Conservation (phyloP, 75 land plant species). For the Picea glauca region DNA sequence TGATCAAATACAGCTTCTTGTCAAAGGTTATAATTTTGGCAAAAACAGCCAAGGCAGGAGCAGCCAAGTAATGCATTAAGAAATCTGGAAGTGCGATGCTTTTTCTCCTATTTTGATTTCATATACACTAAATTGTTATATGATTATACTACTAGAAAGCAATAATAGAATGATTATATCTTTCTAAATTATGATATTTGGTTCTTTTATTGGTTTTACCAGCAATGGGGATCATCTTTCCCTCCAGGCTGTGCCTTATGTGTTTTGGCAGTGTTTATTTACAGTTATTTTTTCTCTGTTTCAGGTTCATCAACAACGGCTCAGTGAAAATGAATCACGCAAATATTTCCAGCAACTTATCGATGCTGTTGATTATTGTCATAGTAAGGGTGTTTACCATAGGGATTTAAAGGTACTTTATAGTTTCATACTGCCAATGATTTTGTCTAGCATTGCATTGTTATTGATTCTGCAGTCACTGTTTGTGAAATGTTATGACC, state of each 20-base stretch:
- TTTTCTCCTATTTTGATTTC: too few relatives aligned
- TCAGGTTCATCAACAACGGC: conserved; percentile 63
- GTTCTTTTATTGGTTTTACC: not conserved
- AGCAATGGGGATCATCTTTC: not conserved
- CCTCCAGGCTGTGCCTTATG: not conserved
- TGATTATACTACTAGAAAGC: not conserved
- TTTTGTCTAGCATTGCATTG: not conserved
- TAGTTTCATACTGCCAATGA: not conserved
- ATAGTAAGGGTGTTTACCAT: conserved; percentile 84
- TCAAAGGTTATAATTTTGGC: too few relatives aligned
- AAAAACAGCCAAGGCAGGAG: too few relatives aligned
- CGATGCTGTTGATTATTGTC: conserved; percentile 88
- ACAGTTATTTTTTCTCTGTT: not conserved
- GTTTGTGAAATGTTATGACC: not conserved
- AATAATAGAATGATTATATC: not conserved
- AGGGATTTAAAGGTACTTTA: conserved; percentile 74
- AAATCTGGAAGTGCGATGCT: too few relatives aligned
- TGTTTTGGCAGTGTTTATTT: not conserved
- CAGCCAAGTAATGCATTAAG: too few relatives aligned
- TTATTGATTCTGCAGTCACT: not conserved
- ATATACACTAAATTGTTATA: not conserved
- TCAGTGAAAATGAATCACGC: conserved; percentile 70
- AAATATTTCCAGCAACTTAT: conserved; percentile 85
- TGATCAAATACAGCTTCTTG: too few relatives aligned
- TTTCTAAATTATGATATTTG: not conserved